Evolutionary conservation across 2,329 filamentous ascomycete species (phyloP), one percentile per base, ranked within the genome.

Genomic region (Beauveria rudraprayagi): DNA sequence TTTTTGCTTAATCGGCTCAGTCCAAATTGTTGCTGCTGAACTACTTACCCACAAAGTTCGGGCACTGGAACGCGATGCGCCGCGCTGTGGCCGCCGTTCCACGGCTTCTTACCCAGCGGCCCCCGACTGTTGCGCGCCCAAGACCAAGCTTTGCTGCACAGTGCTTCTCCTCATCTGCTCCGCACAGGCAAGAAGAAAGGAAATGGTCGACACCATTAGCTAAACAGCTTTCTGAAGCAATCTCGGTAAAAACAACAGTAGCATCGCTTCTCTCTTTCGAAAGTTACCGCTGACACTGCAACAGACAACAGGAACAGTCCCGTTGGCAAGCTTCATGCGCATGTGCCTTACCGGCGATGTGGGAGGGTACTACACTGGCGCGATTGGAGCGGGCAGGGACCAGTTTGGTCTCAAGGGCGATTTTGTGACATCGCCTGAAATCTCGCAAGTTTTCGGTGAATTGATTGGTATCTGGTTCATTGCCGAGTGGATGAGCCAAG

Each of bases 351-450:
- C 94, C 1, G 90, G 90, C 11, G 90, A 94, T 63, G 77, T 91
- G 44, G 92, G 91, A 62, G 94, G 94, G 59, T 99, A 99, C 77
- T 99, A 99, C 76, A 97, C 92, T 0, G 84, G 88, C 5, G 84
- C 86, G 26, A 81, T 87, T 48, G 81, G 82, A 10, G 76, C 84
- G 63, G 86, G 83, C 22, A 83, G 87, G 52, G 92, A 97, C 70
- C 92, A 93, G 65, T 99, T 99, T 68, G 94, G 94, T n/a, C 79
- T 84, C 60, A 90, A 91, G 70, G 94, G 94, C 28, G 94, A 99
- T 75, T 99, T 99, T 71, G 88, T 97, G 56, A 99, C 94, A 0
- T 97, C 92, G 0, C 94, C 94, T 0, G 94, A 99, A 75, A 97
- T 99, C 68, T 97, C 92, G 1, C 94, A 97, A 72, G 83, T 97